These are phyloP conservation scores for Torrubiella hemipterigena DNA, from an alignment of 2,329 filamentous ascomycete genomes.

Conservation along the genomic window DNA sequence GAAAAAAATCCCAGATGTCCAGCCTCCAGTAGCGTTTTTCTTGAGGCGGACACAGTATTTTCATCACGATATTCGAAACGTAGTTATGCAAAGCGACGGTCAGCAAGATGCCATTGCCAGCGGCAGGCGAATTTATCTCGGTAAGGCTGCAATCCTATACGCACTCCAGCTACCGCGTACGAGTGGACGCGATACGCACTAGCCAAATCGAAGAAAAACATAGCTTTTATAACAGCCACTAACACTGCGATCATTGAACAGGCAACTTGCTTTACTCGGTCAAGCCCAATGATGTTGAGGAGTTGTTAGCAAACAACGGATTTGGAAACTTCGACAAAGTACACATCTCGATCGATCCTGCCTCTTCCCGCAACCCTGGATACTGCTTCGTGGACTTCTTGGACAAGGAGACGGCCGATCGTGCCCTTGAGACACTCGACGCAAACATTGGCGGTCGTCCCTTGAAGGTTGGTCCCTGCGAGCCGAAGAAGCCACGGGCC, in stretches of 20 bases:
- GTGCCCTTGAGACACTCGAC: conserved; percentile 44
- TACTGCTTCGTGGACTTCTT: conserved; percentile 64
- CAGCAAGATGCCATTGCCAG: conserved; percentile 15
- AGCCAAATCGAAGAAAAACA: no score
- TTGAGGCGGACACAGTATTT: no score
- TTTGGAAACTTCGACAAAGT: conserved; percentile 46
- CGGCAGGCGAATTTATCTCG: conserved; percentile 44
- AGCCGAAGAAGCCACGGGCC: conserved; percentile 32
- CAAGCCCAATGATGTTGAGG: conserved; percentile 45
- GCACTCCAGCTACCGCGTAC: conserved; percentile 1
- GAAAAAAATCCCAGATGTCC: no score
- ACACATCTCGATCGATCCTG: conserved; percentile 56
- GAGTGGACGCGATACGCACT: no score
- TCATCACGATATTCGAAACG: no score
- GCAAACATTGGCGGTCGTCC: conserved; percentile 42
- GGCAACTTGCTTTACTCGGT: conserved; percentile 45
- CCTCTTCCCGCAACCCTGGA: conserved; percentile 57
- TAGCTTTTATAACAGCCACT: neutral
- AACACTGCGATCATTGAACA: conserved; percentile 4
- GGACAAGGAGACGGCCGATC: conserved; percentile 41
- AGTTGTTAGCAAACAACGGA: conserved; percentile 32
- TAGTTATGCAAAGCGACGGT: no score
- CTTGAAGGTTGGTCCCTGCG: conserved; percentile 53
- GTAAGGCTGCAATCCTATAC: conserved; percentile 13
- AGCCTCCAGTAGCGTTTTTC: no score